These are phyloP conservation scores for Fusarium tjaetaba DNA, from an alignment of 2,329 filamentous ascomycete species.

Conservation along the genomic window DNA sequence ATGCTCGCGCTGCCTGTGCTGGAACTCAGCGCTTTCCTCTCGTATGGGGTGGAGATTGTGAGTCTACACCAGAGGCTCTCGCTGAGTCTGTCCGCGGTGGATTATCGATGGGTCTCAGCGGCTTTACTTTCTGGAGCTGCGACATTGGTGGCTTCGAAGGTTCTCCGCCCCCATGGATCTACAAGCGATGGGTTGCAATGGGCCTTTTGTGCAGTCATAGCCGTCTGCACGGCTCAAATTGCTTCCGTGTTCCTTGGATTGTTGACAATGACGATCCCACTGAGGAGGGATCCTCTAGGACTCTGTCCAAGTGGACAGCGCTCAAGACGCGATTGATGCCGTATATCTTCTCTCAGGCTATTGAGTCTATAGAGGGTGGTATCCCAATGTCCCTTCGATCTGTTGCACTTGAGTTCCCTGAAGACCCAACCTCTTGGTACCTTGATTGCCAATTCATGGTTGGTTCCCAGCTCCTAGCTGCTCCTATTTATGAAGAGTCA, in stretches of 20 bases:
- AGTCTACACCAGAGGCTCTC: slow-evolving; percentile 77
- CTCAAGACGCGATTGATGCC: slow-evolving; percentile 64
- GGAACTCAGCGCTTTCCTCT: slow-evolving; percentile 76
- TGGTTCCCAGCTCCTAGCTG: slow-evolving; percentile 70
- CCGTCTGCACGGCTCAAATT: slow-evolving; percentile 74
- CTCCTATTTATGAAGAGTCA: slow-evolving; percentile 70
- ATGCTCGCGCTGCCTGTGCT: slow-evolving; percentile 73
- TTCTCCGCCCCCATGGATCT: slow-evolving; percentile 72
- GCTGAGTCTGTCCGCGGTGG: slow-evolving; percentile 76
- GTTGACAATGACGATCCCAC: slow-evolving; percentile 71
- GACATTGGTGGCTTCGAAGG: slow-evolving; percentile 81
- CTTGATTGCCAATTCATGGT: slow-evolving; percentile 80
- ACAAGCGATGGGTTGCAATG: slow-evolving; percentile 83
- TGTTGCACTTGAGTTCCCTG: slow-evolving; percentile 75
- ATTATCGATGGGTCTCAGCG: slow-evolving; percentile 69
- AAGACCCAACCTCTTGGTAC: slow-evolving; percentile 73
- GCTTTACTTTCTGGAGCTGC: slow-evolving; percentile 75
- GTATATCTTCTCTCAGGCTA: slow-evolving; percentile 59
- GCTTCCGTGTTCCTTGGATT: slow-evolving; percentile 80
- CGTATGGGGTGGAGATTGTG: slow-evolving; percentile 79
- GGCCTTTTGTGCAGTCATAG: slow-evolving; percentile 76
- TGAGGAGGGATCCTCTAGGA: slow-evolving; percentile 63
- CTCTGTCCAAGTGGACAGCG: slow-evolving; percentile 58
- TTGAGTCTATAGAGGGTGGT: slow-evolving; percentile 57
- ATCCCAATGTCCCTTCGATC: slow-evolving; percentile 71